Conservation (phyloP, 768 basidiomycete genomes). For the Sistotremastrum suecicum region DNA sequence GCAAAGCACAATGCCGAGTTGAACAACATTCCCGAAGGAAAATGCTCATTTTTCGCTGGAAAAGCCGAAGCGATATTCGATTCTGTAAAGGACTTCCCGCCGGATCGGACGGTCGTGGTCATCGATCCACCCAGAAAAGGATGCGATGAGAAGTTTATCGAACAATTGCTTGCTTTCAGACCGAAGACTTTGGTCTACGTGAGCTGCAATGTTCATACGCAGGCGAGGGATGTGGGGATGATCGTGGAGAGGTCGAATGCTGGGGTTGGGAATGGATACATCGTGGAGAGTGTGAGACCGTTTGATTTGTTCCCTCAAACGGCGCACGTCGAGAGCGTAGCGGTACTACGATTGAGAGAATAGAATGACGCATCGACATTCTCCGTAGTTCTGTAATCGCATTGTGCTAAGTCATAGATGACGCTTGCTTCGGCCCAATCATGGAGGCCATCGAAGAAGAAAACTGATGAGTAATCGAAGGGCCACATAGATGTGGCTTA, state of each 20-base stretch:
- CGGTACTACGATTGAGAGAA: slow-evolving; percentile 41
- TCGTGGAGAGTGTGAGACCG: slow-evolving; percentile 70
- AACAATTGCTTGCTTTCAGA: slow-evolving; percentile 61
- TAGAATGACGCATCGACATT: neutral
- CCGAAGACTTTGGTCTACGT: slow-evolving; percentile 71
- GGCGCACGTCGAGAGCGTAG: slow-evolving; percentile 81
- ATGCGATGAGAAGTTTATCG: slow-evolving; percentile 66
- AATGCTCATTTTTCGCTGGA: slow-evolving; percentile 59
- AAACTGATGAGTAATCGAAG: too few species aligned
- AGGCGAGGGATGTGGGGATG: slow-evolving; percentile 75
- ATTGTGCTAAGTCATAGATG: too few species aligned
- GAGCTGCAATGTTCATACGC: slow-evolving; percentile 91
- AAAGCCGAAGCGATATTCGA: slow-evolving; percentile 81
- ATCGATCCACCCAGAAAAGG: slow-evolving; percentile 94
- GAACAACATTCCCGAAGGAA: slow-evolving; percentile 40
- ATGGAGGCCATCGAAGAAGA: too few species aligned
- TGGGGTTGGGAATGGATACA: slow-evolving; percentile 37
- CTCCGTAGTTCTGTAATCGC: too few species aligned
- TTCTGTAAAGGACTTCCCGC: slow-evolving; percentile 49
- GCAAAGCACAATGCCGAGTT: slow-evolving; percentile 54
- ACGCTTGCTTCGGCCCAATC: too few species aligned
- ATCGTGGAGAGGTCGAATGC: slow-evolving; percentile 31
- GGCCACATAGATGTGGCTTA: too few species aligned
- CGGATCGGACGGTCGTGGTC: slow-evolving; percentile 50
- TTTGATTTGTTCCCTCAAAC: slow-evolving; percentile 97